Evolutionary conservation across 2,329 filamentous ascomycete species (phyloP), one percentile per base, ranked within the genome.

Genomic region (Neofusicoccum parvum): DNA sequence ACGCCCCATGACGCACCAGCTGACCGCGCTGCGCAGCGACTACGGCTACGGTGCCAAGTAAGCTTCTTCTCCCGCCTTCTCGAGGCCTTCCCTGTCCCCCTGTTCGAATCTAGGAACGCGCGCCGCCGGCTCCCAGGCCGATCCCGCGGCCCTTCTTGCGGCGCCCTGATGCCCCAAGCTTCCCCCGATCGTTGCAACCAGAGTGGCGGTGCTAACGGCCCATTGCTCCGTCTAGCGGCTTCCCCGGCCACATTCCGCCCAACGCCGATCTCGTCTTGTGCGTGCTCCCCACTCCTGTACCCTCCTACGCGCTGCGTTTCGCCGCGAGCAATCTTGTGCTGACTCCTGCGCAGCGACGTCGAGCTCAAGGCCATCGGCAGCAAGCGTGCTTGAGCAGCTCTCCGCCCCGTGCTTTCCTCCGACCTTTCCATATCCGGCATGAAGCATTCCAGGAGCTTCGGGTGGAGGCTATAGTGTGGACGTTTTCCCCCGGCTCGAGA

Each of bases 191-290:
- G 54, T 37, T 59, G 39, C 54, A 46, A 46, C 41, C 49, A 20
- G 37, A 27, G 37, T 49, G 62, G 49, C 62, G 54, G 56, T 45
- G 70, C 74, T 76, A 65, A 75, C 70, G 17, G 32, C 53, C 39
- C 36, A 60, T 39, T 51, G 36, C 37, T 34, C 20, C 54, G 48
- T 59, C 67, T 69, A 93, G 91, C 71, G 92, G 92, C 65, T 95
- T 94, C 82, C 87, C 90, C 39, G 89, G 88, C 65, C 83, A 89
- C 73, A 96, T 96, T 69, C 92, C 92, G 67, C 79, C 88, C 45
- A 87, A 90, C 72, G 82, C 92, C n/a, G 87, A 85, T 70, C 85
- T 96, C 68, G 85, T 96, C 81, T 96, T 96, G 92, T 95, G 85
- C 85, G 91, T 62, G 27, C 27, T 27, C 59, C 43, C 36, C 15